Conservation (phyloP, 257 asterid genomes). For the Marsdenia floribunda region DNA sequence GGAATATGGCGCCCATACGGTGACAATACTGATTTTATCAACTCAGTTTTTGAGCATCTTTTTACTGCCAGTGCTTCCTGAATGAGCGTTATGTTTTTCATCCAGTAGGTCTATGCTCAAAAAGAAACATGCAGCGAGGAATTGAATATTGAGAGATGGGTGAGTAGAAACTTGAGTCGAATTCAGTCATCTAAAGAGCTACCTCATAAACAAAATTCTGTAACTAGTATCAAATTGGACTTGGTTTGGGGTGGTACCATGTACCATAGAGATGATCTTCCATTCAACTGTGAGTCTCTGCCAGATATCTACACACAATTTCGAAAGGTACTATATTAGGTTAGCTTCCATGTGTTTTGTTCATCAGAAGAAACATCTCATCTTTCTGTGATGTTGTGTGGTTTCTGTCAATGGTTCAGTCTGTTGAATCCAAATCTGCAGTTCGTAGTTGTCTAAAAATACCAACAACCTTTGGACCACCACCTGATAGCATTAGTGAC, state of each 20-base stretch:
- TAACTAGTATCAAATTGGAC: conserved; percentile 42
- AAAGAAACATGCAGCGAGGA: conserved; percentile 98
- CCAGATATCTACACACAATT: conserved; percentile 90
- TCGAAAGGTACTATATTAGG: conserved; percentile 61
- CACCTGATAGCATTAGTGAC: conserved; percentile 49
- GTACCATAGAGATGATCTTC: conserved; percentile 92
- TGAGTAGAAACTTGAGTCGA: conserved; percentile 40
- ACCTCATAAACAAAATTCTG: conserved; percentile 21
- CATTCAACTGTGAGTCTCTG: conserved; percentile 51
- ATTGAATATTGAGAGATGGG: conserved; percentile 63
- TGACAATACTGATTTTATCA: conserved; percentile 27
- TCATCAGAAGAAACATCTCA: conserved; percentile 13
- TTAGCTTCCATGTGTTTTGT: conserved; percentile 9
- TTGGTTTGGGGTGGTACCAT: conserved; percentile 73
- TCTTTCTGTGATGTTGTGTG: background rate
- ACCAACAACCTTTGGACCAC: conserved; percentile 71
- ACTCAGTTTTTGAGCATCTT: background rate
- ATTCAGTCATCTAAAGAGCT: conserved; percentile 27
- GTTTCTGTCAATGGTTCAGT: conserved; percentile 41
- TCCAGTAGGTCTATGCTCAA: conserved; percentile 78
- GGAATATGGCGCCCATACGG: conserved; percentile 74
- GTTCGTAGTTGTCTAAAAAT: conserved; percentile 60
- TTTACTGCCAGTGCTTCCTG: background rate
- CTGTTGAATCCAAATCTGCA: conserved; percentile 65
- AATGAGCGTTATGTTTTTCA: conserved; percentile 8